Evolutionary conservation across 129 eudicot genomes (phyloP), one percentile per base, ranked within the genome.

Genomic region (Saposhnikovia divaricata): DNA sequence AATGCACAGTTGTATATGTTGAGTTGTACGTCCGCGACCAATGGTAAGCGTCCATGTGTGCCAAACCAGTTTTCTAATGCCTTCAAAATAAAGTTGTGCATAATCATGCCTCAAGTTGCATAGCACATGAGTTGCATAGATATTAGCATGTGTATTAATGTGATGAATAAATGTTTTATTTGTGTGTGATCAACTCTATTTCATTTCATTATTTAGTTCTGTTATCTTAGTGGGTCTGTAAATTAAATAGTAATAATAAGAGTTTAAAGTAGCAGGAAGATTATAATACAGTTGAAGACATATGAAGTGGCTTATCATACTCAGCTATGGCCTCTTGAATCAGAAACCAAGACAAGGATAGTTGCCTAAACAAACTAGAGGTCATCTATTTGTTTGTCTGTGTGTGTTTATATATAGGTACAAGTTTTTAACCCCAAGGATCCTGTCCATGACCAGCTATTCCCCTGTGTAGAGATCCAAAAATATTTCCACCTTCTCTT

Each of bases 381-480:
- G 73, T 14, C 39, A 27, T 68, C 23, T 31, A 1, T 27, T 28
- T 15, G 73, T 66, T 12, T 66, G 71, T 65, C 18, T 65, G 72
- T 65, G 72, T 23, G 39, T 45, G 37, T 74, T 25, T 6, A 46
- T 28, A 46, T n/a, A 11, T 16, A 48, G 16, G 51, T 55, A 38
- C 75, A 70, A 77, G 19, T 78, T 77, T 78, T 47, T 85, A 78
- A 18, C 82, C 76, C 89, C 82, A 75, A 86, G 80, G 82, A 81
- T 75, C 80, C 78, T 89, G 90, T 89, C 89, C 70, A 72, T 76
- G 51, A 71, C 78, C 79, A 69, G 76, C 74, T 42, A 69, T 47
- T 73, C 87, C 39, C 82, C 79, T 73, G 77, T 83, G 79, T 77
- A 78, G 79, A 75, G 84, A 85, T 87, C 85, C 90, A 85, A 88